Conservation (phyloP, 1,284 basidiomycete species). For the Farysia itapuensis region DNA sequence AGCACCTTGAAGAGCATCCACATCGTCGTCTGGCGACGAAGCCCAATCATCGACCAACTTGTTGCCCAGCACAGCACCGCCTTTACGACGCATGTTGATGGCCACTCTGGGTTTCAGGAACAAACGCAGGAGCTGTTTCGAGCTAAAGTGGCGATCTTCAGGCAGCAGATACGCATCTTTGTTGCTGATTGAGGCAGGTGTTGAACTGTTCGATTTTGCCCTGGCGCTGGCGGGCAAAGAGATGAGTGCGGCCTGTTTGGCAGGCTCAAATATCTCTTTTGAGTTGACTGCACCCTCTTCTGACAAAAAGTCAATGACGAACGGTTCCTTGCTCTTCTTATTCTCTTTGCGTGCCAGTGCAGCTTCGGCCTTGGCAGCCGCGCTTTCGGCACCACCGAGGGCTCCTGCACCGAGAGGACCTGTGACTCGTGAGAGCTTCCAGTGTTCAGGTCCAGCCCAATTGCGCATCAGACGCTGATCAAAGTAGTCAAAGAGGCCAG, state of each 20-base stretch:
- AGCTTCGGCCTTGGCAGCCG: conserved; percentile 10
- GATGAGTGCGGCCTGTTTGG: conserved; percentile 57
- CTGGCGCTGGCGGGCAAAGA: conserved; percentile 60
- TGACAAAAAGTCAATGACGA: conserved; percentile 82
- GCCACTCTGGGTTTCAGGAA: conserved; percentile 76
- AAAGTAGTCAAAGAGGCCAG: conserved; percentile 78
- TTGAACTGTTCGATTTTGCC: conserved; percentile 60
- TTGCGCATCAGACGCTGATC: conserved; percentile 86
- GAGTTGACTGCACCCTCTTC: conserved; percentile 67
- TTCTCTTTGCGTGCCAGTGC: conserved; percentile 21
- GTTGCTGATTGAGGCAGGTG: conserved; percentile 14
- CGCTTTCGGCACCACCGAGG: background rate
- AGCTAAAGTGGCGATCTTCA: conserved; percentile 96
- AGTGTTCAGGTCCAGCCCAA: conserved; percentile 98
- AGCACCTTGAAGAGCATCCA: conserved; percentile 3
- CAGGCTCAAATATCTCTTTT: conserved; percentile 74
- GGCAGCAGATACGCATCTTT: conserved; percentile 73
- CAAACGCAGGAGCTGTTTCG: conserved; percentile 80
- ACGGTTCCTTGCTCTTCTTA: conserved; percentile 68
- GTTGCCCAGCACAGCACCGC: conserved; percentile 71
- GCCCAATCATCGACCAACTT: conserved; percentile 96
- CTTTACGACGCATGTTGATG: conserved; percentile 67
- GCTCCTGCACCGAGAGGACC: conserved; percentile 20
- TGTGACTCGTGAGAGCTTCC: conserved; percentile 70
- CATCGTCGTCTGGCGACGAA: conserved; percentile 68